phyloP scores from a whole-genome alignment of 2,329 filamentous ascomycete genomes.

The Bisporella sp. region DNA sequence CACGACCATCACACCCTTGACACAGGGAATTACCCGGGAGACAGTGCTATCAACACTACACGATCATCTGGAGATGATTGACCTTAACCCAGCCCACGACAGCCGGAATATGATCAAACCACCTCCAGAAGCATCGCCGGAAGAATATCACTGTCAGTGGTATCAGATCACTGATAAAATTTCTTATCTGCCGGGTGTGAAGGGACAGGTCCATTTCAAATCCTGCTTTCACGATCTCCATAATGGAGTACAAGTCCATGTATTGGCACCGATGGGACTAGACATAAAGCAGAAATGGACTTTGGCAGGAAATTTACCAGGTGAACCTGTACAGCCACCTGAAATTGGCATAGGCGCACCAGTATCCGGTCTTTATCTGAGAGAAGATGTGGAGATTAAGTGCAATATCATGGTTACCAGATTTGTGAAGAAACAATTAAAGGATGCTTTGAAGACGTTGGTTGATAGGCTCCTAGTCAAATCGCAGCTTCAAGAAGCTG shows the following conservation, averaged over 20 bases:
- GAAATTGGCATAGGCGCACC: conserved; percentile 64
- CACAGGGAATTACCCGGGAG: conserved; percentile 57
- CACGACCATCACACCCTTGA: conserved; percentile 74
- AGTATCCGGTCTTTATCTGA: conserved; percentile 64
- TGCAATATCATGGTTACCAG: conserved; percentile 69
- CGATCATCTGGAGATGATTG: conserved; percentile 76
- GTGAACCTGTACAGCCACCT: conserved; percentile 56
- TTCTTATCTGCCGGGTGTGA: conserved; percentile 59
- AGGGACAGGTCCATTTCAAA: conserved; percentile 69
- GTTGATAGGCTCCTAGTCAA: conserved; percentile 55
- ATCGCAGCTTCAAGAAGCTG: conserved; percentile 30
- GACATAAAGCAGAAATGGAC: conserved; percentile 75
- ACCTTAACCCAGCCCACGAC: conserved; percentile 77
- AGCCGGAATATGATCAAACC: conserved; percentile 62
- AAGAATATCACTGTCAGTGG: conserved; percentile 70
- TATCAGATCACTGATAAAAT: conserved; percentile 75
- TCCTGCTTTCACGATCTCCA: conserved; percentile 72
- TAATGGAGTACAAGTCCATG: conserved; percentile 71
- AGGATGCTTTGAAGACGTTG: conserved; percentile 64
- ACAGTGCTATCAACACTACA: conserved; percentile 69
- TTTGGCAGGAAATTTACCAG: conserved; percentile 63
- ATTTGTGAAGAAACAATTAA: conserved; percentile 79
- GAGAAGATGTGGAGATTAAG: conserved; percentile 76
- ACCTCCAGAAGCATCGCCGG: conserved; percentile 57
- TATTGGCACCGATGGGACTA: conserved; percentile 74